Evolutionary conservation across 2,329 filamentous ascomycete species (phyloP).

Genomic region (Hypoxylon sp.): DNA sequence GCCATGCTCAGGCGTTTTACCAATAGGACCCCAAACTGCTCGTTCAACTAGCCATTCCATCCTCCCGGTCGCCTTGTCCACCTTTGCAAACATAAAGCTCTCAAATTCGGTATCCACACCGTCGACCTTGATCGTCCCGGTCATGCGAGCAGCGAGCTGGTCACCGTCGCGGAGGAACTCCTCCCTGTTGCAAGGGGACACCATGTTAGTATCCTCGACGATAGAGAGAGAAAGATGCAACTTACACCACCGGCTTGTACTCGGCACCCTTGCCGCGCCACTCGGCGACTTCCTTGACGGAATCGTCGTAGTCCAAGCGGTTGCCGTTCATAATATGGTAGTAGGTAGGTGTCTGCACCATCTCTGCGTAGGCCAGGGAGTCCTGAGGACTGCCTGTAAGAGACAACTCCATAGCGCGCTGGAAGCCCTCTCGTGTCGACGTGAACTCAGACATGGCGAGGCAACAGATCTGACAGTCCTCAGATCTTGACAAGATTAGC

Average conservation of each 20-base stretch:
- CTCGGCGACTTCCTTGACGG: conserved; percentile 38
- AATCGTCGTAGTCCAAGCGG: conserved; percentile 31
- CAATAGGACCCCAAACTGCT: conserved; percentile 37
- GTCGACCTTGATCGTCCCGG: conserved; percentile 42
- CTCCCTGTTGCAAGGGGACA: conserved; percentile 22
- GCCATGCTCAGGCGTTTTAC: background rate
- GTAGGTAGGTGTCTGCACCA: conserved; percentile 21
- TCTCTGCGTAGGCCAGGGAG: conserved; percentile 17
- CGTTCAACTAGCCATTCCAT: conserved; percentile 43
- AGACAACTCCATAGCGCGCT: conserved; percentile 39
- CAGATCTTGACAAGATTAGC: too few relatives aligned
- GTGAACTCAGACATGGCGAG: too few relatives aligned
- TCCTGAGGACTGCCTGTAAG: conserved; percentile 35
- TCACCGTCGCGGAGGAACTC: conserved; percentile 45
- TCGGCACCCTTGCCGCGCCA: conserved; percentile 43
- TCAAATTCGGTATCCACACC: conserved; percentile 39
- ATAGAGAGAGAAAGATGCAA: background rate
- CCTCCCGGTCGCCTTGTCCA: conserved; percentile 42
- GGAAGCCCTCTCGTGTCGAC: too few relatives aligned
- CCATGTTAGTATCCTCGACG: background rate
- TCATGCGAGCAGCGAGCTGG: conserved; percentile 44
- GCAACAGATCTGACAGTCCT: too few relatives aligned
- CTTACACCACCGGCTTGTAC: conserved; percentile 43
- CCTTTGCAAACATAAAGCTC: conserved; percentile 45
- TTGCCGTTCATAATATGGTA: conserved; percentile 42